Conservation (phyloP, 495 filamentous ascomycete species). For the Podospora appendiculata region DNA sequence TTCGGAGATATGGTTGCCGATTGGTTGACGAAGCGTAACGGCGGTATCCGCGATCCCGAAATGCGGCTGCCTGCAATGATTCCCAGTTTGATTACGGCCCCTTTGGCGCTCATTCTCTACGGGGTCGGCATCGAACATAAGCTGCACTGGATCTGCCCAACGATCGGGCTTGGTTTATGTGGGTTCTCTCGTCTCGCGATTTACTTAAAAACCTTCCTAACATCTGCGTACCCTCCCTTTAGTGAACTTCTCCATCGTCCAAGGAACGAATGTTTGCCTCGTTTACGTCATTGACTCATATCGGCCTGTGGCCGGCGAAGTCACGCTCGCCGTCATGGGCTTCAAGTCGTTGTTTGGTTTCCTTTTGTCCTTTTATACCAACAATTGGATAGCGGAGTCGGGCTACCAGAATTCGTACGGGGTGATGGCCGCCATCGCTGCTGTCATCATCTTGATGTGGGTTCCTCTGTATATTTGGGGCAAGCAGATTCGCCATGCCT, state of each 20-base stretch:
- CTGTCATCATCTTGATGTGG: conserved; percentile 29
- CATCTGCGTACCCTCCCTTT: not conserved
- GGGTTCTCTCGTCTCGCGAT: conserved; percentile 3
- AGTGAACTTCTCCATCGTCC: conserved; percentile 46
- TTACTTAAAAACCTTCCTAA: not conserved
- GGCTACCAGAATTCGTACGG: conserved; percentile 46
- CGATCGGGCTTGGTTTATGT: conserved; percentile 40
- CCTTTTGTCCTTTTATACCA: conserved; percentile 51
- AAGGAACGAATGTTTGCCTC: conserved; percentile 42
- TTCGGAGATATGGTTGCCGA: conserved; percentile 45
- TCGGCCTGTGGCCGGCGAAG: conserved; percentile 45
- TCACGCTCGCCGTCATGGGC: conserved; percentile 42
- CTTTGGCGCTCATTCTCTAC: conserved; percentile 41
- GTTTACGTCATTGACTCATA: conserved; percentile 51
- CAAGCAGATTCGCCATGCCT: conserved; percentile 35
- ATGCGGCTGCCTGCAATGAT: conserved; percentile 45
- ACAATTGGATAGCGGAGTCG: conserved; percentile 44
- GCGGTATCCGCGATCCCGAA: conserved; percentile 47
- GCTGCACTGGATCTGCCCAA: conserved; percentile 49
- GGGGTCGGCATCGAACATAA: conserved; percentile 42
- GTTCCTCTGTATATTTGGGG: conserved; percentile 44
- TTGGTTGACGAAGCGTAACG: conserved; percentile 41
- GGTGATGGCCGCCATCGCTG: conserved; percentile 45
- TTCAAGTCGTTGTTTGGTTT: conserved; percentile 54
- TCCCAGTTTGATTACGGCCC: conserved; percentile 35